Evolutionary conservation across 2,329 filamentous ascomycete genomes (phyloP).

Genomic region (Beauveria sp.): DNA sequence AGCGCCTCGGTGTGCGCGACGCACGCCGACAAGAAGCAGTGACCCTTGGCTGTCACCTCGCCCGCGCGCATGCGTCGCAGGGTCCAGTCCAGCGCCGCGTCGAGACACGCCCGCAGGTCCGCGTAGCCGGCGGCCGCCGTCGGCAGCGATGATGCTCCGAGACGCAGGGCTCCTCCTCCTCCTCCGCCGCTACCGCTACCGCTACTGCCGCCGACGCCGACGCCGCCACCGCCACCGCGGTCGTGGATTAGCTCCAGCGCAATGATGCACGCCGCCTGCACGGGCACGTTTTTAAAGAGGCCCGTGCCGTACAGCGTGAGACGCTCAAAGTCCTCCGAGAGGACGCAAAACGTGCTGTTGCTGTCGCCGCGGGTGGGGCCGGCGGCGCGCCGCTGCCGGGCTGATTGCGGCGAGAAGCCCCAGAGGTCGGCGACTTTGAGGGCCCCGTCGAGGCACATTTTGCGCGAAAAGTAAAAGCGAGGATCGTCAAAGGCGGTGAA

Average conservation of each 20-base stretch:
- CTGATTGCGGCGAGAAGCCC: constrained; percentile 17
- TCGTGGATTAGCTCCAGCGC: constrained; percentile 39
- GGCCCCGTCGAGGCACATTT: constrained; percentile 38
- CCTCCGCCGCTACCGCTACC: no score
- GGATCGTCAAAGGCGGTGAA: constrained; percentile 36
- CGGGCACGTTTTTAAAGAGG: constrained; percentile 33
- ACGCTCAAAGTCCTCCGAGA: constrained; percentile 25
- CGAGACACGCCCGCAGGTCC: constrained; percentile 26
- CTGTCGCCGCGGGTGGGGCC: no score
- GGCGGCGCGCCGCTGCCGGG: constrained; percentile 5
- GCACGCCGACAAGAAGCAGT: constrained; percentile 26
- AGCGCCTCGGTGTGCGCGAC: constrained; percentile 29
- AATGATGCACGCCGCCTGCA: constrained; percentile 34
- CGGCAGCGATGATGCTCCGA: constrained; percentile 17
- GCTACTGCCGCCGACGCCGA: constrained; percentile 10
- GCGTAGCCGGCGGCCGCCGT: constrained; percentile 20
- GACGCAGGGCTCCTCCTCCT: no score
- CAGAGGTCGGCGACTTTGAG: constrained; percentile 28
- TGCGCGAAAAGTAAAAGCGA: constrained; percentile 45
- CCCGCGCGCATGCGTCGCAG: constrained; percentile 30
- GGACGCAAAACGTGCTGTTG: no score
- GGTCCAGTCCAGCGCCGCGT: constrained; percentile 23
- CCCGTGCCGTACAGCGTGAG: constrained; percentile 34
- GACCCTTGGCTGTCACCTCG: constrained; percentile 37
- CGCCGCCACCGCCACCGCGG: constrained; percentile 37